Evolutionary conservation across 177 flowering plant genomes (phyloP).

Genomic region (Vitis hybrid): DNA sequence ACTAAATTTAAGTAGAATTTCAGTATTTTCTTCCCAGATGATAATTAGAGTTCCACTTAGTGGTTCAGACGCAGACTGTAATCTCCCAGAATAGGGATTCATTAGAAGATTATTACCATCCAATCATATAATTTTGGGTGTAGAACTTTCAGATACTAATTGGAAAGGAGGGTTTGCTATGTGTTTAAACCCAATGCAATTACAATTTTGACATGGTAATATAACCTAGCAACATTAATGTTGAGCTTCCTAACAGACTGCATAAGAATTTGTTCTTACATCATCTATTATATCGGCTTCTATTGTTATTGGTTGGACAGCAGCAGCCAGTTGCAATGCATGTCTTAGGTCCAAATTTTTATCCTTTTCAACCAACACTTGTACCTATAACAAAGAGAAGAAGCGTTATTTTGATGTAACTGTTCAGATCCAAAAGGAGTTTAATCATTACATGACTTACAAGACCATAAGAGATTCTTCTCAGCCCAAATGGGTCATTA

Average conservation of each 20-base stretch:
- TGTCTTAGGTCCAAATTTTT: slow-evolving; percentile 66
- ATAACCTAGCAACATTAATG: not conserved
- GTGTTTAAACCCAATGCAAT: not conserved
- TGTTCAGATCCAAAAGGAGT: not conserved
- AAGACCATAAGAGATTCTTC: slow-evolving; percentile 93
- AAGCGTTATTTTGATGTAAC: slow-evolving; percentile 1
- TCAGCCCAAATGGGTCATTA: slow-evolving; percentile 89
- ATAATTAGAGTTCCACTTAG: no score
- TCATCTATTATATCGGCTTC: slow-evolving; percentile 51
- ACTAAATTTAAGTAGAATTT: no score
- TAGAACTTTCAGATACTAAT: not conserved
- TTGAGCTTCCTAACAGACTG: not conserved
- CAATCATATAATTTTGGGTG: not conserved
- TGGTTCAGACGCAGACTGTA: no score
- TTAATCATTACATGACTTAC: slow-evolving; percentile 45
- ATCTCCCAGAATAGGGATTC: not conserved
- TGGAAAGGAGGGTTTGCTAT: not conserved
- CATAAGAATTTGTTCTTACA: slow-evolving; percentile 39
- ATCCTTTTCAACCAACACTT: slow-evolving; percentile 79
- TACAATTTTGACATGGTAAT: not conserved
- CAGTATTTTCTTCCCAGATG: no score
- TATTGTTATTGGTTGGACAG: slow-evolving; percentile 64
- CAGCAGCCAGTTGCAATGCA: slow-evolving; percentile 73
- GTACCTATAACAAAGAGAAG: slow-evolving; percentile 60
- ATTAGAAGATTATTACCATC: not conserved